Evolutionary conservation across 1,284 basidiomycete genomes (phyloP).

Genomic region (Singerocomus inundabilis): DNA sequence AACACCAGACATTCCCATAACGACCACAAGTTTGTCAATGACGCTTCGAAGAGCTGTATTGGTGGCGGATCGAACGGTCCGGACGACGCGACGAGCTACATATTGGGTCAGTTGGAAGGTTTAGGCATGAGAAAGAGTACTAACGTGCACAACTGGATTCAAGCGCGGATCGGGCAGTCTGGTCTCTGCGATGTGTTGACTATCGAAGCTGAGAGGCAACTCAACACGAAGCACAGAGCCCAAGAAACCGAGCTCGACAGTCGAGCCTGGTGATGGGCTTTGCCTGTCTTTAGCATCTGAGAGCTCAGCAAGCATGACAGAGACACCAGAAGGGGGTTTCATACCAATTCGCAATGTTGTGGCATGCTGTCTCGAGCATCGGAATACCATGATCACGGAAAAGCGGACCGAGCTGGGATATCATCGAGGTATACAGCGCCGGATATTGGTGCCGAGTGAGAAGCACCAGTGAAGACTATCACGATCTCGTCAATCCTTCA

Average conservation of each 20-base stretch:
- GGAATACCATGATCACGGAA: slow-evolving; percentile 74
- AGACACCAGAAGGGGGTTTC: slow-evolving; percentile 18
- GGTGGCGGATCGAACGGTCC: slow-evolving; percentile 69
- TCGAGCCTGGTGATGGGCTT: slow-evolving; percentile 59
- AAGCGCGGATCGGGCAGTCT: slow-evolving; percentile 48
- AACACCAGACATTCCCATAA: slow-evolving; percentile 91
- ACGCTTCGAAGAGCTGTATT: slow-evolving; percentile 71
- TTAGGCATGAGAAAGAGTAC: slow-evolving; percentile 10
- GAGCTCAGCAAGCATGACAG: slow-evolving; percentile 9
- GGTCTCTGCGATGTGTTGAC: slow-evolving; percentile 66
- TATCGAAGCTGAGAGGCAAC: slow-evolving; percentile 67
- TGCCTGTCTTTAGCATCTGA: slow-evolving; percentile 61
- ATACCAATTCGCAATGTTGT: slow-evolving; percentile 85
- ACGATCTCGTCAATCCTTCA: slow-evolving; percentile 11
- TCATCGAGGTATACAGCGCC: slow-evolving; percentile 72
- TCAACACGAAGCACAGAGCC: slow-evolving; percentile 73
- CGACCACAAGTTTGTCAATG: slow-evolving; percentile 82
- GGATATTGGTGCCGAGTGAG: slow-evolving; percentile 85
- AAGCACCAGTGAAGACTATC: slow-evolving; percentile 81
- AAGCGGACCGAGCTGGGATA: slow-evolving; percentile 72
- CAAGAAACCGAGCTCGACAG: slow-evolving; percentile 77
- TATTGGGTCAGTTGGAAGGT: background rate
- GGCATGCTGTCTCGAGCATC: slow-evolving; percentile 83
- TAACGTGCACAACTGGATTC: slow-evolving; percentile 46
- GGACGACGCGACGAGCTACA: slow-evolving; percentile 76